These are phyloP conservation scores for Stentor coeruleus DNA, from an alignment of 73 alveolate genomes.

Conservation along the genomic window DNA sequence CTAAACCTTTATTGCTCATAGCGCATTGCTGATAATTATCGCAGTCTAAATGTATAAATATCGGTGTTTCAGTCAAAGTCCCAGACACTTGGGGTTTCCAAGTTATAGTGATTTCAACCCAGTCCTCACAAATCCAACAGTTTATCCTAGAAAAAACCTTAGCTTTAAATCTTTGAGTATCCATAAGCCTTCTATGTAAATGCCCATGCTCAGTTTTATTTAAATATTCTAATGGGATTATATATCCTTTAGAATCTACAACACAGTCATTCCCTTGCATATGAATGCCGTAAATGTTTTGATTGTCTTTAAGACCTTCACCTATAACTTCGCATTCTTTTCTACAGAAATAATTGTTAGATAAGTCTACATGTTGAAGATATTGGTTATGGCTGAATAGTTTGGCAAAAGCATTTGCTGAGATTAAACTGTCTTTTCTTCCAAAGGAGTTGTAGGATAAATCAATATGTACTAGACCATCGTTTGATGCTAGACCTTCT, in stretches of 20 bases:
- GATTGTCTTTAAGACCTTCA: neutral
- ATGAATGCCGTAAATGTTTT: neutral
- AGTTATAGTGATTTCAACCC: neutral
- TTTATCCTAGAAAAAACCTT: neutral
- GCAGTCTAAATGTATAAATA: constrained; percentile 17
- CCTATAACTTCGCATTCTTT: neutral
- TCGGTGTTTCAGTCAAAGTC: neutral
- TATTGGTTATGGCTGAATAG: neutral
- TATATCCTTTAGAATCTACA: neutral
- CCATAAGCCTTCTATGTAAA: neutral
- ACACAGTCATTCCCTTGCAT: neutral
- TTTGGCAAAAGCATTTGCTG: neutral
- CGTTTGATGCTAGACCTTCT: constrained; percentile 16
- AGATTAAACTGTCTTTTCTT: neutral
- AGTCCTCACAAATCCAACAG: constrained; percentile 24
- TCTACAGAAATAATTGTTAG: neutral
- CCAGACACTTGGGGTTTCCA: neutral
- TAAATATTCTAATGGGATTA: neutral
- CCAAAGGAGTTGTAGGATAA: constrained; percentile 23
- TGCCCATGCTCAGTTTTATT: neutral
- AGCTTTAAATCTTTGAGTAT: neutral
- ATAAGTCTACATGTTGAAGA: constrained; percentile 15
- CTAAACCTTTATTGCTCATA: neutral
- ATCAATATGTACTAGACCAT: neutral
- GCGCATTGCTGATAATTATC: neutral